phyloP scores from a whole-genome alignment of 371 early-diverging fungal species.

The Mucor sp. region DNA sequence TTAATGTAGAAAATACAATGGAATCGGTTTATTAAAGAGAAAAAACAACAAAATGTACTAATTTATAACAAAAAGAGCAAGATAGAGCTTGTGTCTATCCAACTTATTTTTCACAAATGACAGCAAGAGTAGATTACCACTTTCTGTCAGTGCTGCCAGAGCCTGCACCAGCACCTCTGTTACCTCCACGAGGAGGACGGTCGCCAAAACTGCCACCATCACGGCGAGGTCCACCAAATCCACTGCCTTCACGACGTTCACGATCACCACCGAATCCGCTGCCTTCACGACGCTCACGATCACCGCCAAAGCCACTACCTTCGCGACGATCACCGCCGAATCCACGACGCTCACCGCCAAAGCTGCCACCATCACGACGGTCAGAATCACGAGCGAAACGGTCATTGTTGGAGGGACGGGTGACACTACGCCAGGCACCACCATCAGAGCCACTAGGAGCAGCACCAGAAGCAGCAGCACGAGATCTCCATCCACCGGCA shows the following conservation, averaged over 20 bases:
- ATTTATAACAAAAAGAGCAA: background rate
- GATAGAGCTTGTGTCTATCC: background rate
- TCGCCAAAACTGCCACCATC: background rate
- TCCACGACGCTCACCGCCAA: background rate
- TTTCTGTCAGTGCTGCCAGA: constrained; percentile 13
- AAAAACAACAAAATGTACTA: background rate
- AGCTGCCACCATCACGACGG: constrained; percentile 12
- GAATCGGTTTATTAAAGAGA: constrained; percentile 2
- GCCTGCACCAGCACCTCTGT: constrained; percentile 14
- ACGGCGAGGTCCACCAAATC: background rate
- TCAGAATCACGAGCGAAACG: constrained; percentile 6
- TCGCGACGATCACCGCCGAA: background rate
- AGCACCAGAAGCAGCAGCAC: constrained; percentile 11
- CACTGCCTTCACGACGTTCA: background rate
- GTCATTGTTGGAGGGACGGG: background rate
- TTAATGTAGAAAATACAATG: background rate
- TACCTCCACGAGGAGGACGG: constrained; percentile 7
- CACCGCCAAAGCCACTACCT: background rate
- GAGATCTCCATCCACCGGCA: constrained; percentile 13
- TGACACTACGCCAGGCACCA: background rate
- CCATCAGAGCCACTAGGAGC: background rate
- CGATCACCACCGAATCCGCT: background rate
- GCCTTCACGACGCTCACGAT: background rate
- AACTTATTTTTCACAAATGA: background rate
- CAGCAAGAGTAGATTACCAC: background rate